These are phyloP conservation scores for Solanum neorickii DNA, from an alignment of 257 asterid species.

Conservation along the genomic window DNA sequence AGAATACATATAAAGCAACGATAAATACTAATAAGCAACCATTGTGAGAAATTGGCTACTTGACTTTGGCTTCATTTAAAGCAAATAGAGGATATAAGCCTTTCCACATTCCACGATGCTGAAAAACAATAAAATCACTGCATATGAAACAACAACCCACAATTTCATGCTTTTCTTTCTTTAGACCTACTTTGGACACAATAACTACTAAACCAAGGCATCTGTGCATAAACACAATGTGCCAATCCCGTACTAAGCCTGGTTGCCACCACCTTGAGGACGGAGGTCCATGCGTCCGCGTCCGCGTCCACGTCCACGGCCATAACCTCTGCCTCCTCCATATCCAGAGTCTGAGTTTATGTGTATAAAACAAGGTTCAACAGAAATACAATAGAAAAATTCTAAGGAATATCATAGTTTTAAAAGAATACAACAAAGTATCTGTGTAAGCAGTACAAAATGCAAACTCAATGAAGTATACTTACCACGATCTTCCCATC, in stretches of 20 bases:
- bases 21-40: too few species aligned
- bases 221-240: slow-evolving; percentile 4
- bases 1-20: neutral
- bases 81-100: neutral
- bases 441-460: neutral
- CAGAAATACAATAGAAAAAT: neutral
- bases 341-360: slow-evolving; percentile 47
- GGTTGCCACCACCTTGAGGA: slow-evolving; percentile 46
- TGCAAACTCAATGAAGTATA: neutral
- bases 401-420: neutral
- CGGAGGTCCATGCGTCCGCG: slow-evolving; percentile 43
- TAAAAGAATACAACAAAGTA: neutral
- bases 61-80: slow-evolving; percentile 7
- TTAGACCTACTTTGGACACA: neutral
- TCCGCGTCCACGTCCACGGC: slow-evolving; percentile 49
- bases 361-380: neutral
- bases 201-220: slow-evolving; percentile 13
- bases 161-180: slow-evolving; percentile 1
- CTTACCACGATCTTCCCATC: slow-evolving; percentile 61
- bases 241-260: slow-evolving; percentile 24
- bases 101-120: neutral
- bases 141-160: slow-evolving; percentile 3
- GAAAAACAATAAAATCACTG: slow-evolving; percentile 2
- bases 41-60: slow-evolving; percentile 1
- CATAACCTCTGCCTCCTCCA: slow-evolving; percentile 58